A percentile compares a stretch with the other conserved stretches of the same genome.
These are phyloP conservation scores for Pseudocercospora musae DNA, from an alignment of 2,329 filamentous ascomycete genomes.

Conservation along the genomic window DNA sequence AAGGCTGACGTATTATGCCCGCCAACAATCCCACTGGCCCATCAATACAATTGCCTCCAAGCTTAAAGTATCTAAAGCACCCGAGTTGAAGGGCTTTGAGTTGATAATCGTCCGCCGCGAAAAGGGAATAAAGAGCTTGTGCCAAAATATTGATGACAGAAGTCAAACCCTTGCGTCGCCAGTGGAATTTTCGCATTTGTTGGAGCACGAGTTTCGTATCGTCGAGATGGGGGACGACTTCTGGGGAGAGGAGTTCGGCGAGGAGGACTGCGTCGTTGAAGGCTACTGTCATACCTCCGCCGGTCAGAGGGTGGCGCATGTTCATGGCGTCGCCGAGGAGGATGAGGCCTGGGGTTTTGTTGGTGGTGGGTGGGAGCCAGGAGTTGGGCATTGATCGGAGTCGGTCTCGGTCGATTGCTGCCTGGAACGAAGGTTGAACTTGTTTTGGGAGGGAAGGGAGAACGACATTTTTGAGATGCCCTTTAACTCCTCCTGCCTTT, in stretches of 20 bases:
- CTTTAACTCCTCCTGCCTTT: constrained; percentile 76
- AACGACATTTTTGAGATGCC: constrained; percentile 75
- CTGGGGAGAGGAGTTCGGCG: constrained; percentile 67
- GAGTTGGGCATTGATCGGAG: constrained; percentile 94
- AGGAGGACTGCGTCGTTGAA: constrained; percentile 88
- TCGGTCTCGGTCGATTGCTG: constrained; percentile 71
- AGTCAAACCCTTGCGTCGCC: constrained; percentile 75
- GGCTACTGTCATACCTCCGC: constrained; percentile 96
- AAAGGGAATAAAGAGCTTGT: constrained; percentile 85
- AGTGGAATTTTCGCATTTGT: constrained; percentile 77
- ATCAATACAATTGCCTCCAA: constrained; percentile 66
- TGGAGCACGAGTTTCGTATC: constrained; percentile 63
- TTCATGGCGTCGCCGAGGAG: constrained; percentile 94
- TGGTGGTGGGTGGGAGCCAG: constrained; percentile 78
- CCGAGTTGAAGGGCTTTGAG: constrained; percentile 79
- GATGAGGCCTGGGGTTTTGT: constrained; percentile 68
- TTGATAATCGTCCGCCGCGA: constrained; percentile 76
- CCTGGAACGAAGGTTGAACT: constrained; percentile 69
- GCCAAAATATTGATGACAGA: constrained; percentile 97
- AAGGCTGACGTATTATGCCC: constrained; percentile 73
- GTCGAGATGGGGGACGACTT: constrained; percentile 64
- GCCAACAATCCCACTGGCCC: constrained; percentile 79
- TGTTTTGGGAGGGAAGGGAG: constrained; percentile 71
- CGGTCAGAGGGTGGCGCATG: constrained; percentile 98
- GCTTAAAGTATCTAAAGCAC: constrained; percentile 89